Percentiles rank a stretch among this genome's conserved stretches.
Evolutionary conservation across 2,329 filamentous ascomycete species (phyloP).

Genomic region (Neonectria punicea): DNA sequence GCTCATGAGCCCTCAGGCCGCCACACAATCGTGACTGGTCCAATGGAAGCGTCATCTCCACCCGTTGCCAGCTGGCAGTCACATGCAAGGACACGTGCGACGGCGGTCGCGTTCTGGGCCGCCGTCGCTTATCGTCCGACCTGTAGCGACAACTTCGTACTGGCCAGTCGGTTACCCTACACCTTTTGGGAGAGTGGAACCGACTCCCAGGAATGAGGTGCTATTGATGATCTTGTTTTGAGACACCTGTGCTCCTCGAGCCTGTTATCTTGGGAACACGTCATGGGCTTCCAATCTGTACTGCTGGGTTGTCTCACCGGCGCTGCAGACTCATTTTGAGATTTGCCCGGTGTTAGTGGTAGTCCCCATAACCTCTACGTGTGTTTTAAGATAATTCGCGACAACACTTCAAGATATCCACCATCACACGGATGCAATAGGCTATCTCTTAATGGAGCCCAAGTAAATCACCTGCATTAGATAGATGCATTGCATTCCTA

Average conservation of each 20-base stretch:
- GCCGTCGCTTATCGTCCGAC: neutral
- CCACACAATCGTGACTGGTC: constrained; percentile 38
- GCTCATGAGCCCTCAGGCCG: constrained; percentile 34
- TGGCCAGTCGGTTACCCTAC: constrained; percentile 13
- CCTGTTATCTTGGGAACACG: neutral
- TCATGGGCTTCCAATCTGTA: constrained; percentile 3
- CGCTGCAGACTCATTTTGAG: neutral
- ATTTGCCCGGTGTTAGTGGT: neutral
- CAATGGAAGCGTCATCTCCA: constrained; percentile 38
- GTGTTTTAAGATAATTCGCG: neutral
- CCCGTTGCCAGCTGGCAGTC: constrained; percentile 45
- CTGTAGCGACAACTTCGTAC: neutral
- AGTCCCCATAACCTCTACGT: neutral
- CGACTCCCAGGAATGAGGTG: neutral
- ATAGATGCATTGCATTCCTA: neutral
- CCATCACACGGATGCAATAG: neutral
- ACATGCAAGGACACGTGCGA: constrained; percentile 42
- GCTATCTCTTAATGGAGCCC: neutral
- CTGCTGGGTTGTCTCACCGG: constrained; percentile 1
- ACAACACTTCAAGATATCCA: neutral
- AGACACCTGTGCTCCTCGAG: neutral
- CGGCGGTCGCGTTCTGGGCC: constrained; percentile 9
- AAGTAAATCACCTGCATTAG: neutral
- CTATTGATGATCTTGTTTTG: neutral
- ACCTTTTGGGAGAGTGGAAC: neutral